Percentiles rank a stretch among this genome's conserved stretches.
Conservation (phyloP, 208 protist species). For the Acanthamoeba royreba region DNA sequence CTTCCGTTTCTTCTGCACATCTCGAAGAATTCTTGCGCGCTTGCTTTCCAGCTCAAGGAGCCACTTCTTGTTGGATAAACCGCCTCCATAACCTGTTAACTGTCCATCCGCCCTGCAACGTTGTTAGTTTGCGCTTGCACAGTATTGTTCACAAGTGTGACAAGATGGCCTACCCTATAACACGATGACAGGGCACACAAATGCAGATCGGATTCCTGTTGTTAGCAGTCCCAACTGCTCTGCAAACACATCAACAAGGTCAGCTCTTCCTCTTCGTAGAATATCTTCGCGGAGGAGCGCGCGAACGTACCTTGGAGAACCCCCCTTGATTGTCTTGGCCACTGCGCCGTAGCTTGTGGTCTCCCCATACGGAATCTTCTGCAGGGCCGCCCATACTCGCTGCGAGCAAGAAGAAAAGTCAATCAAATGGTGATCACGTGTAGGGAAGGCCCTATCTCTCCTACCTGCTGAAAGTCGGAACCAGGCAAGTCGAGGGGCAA, state of each 20-base stretch:
- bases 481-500: not conserved
- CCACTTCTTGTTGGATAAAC: not conserved
- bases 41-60: not conserved
- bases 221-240: not conserved
- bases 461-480: slow-evolving; percentile 6
- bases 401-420: too few species aligned
- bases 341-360: not conserved
- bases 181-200: not conserved
- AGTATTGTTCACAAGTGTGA: too few species aligned
- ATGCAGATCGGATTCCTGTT: slow-evolving; percentile 20
- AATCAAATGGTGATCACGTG: not conserved
- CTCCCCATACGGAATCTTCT: not conserved
- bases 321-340: not conserved
- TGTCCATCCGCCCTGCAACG: not conserved
- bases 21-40: not conserved
- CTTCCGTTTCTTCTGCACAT: not conserved
- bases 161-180: not conserved
- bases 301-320: too few species aligned
- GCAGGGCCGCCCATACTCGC: not conserved
- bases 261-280: too few species aligned
- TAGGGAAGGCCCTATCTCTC: not conserved
- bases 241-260: not conserved
- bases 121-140: too few species aligned
- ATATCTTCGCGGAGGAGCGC: too few species aligned
- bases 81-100: not conserved